phyloP scores from a whole-genome alignment of 2,329 filamentous ascomycete genomes.

The Penicillium sp. region DNA sequence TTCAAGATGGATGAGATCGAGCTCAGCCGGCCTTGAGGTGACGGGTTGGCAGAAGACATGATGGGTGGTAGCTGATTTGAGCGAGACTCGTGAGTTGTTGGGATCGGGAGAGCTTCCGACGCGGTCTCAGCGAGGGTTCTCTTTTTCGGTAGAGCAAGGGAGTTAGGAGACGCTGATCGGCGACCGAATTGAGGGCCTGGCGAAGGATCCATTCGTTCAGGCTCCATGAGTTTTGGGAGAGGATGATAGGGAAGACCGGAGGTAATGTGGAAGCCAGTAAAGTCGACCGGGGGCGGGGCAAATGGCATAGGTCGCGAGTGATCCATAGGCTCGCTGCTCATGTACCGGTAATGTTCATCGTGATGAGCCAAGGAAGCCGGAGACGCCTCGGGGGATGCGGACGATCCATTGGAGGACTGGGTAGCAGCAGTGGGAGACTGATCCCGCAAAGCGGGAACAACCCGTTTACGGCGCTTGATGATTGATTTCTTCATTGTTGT shows the following conservation, averaged over 20 bases:
- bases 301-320: slow-evolving; percentile 35
- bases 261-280: slow-evolving; percentile 43
- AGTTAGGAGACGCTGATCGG: slow-evolving; percentile 32
- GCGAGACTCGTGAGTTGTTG: slow-evolving; percentile 30
- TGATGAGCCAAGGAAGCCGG: slow-evolving; percentile 29
- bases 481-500: slow-evolving; percentile 99
- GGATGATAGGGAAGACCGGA: slow-evolving; percentile 29
- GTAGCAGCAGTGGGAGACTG: slow-evolving; percentile 40
- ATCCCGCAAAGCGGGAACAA: slow-evolving; percentile 68
- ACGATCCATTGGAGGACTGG: slow-evolving; percentile 41
- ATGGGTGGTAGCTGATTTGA: slow-evolving; percentile 39
- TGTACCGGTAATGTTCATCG: slow-evolving; percentile 34
- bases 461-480: slow-evolving; percentile 91
- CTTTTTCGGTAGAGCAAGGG: slow-evolving; percentile 32
- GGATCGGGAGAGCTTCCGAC: slow-evolving; percentile 25
- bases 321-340: slow-evolving; percentile 31
- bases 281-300: slow-evolving; percentile 47
- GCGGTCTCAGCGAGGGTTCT: slow-evolving; percentile 34
- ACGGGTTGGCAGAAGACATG: slow-evolving; percentile 32
- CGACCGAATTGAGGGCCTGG: slow-evolving; percentile 28
- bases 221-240: slow-evolving; percentile 30
- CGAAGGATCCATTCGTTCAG: slow-evolving; percentile 28
- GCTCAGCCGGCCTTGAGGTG: slow-evolving; percentile 57
- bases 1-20: slow-evolving; percentile 75
- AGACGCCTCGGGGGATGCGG: slow-evolving; percentile 40